Conservation (phyloP, 164 flowering plant species). For the Umbilicus rupestris region DNA sequence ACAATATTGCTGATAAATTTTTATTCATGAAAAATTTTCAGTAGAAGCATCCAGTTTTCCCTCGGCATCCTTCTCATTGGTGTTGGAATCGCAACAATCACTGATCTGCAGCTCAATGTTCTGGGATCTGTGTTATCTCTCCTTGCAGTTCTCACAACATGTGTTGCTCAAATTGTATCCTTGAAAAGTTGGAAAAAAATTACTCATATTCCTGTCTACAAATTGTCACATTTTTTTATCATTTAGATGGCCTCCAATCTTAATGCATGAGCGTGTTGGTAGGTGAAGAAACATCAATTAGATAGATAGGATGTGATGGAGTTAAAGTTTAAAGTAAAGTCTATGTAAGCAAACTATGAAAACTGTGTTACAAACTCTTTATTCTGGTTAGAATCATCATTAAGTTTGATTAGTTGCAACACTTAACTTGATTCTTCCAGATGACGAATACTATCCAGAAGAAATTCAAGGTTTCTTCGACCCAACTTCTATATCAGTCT, state of each 20-base stretch:
- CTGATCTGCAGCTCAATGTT: conserved; percentile 64
- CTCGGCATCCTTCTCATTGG: conserved; percentile 30
- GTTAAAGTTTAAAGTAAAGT: not conserved
- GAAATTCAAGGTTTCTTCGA: conserved; percentile 87
- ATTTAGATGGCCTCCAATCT: not conserved
- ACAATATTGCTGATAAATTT: conserved; percentile 10
- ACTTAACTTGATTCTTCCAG: conserved; percentile 48
- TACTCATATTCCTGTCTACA: not conserved
- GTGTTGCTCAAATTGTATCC: conserved; percentile 77
- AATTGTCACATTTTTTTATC: not conserved
- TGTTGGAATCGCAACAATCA: conserved; percentile 65
- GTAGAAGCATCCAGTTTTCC: conserved; percentile 63
- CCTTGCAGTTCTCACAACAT: conserved; percentile 56
- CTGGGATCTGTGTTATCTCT: conserved; percentile 57
- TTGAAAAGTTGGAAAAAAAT: not conserved
- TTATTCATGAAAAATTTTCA: conserved; percentile 22
- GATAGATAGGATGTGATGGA: not conserved
- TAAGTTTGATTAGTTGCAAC: conserved; percentile 14
- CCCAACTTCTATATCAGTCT: conserved; percentile 91
- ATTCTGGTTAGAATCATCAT: not conserved
- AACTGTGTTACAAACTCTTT: not conserved
- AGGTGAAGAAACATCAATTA: not conserved
- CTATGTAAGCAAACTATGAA: not conserved
- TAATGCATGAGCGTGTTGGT: not conserved
- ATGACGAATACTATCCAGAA: conserved; percentile 97